Evolutionary conservation across 164 flowering plant species (phyloP).

Genomic region (Aristolochia contorta): DNA sequence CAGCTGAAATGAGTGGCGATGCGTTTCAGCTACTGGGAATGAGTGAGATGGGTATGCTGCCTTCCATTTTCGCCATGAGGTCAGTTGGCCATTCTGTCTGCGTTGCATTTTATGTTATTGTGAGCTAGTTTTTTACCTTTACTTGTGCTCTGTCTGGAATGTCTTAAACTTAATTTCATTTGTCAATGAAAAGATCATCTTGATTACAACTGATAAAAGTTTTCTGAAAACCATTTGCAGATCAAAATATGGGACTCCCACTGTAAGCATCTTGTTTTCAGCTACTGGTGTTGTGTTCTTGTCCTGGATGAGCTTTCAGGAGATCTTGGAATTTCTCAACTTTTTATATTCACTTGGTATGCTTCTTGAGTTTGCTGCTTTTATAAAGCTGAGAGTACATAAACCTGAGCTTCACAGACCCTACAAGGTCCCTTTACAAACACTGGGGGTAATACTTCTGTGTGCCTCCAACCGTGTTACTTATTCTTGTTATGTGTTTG

Average conservation of each 20-base stretch:
- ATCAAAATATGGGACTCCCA: constrained; percentile 82
- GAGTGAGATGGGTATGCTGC: constrained; percentile 95
- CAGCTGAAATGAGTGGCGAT: constrained; percentile 92
- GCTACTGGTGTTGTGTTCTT: constrained; percentile 80
- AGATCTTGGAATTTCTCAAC: constrained; percentile 76
- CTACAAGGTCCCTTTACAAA: constrained; percentile 61
- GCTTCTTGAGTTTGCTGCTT: constrained; percentile 94
- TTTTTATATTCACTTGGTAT: constrained; percentile 75
- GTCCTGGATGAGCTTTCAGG: constrained; percentile 94
- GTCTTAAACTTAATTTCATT: neutral
- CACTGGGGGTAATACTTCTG: constrained; percentile 55
- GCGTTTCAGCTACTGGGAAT: constrained; percentile 86
- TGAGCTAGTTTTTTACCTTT: neutral
- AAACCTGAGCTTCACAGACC: constrained; percentile 84
- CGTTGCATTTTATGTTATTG: neutral
- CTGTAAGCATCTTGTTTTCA: constrained; percentile 78
- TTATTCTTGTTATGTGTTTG: constrained; percentile 75
- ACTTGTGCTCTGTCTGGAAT: too few species aligned
- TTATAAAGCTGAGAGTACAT: constrained; percentile 56
- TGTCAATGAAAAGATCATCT: neutral
- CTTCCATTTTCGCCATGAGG: constrained; percentile 59
- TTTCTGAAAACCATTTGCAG: constrained; percentile 25
- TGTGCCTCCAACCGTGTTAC: constrained; percentile 70
- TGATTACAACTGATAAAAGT: neutral
- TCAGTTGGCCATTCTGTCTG: constrained; percentile 9